Conservation (phyloP, 2,329 filamentous ascomycete species). For the Colletotrichum godetiae region DNA sequence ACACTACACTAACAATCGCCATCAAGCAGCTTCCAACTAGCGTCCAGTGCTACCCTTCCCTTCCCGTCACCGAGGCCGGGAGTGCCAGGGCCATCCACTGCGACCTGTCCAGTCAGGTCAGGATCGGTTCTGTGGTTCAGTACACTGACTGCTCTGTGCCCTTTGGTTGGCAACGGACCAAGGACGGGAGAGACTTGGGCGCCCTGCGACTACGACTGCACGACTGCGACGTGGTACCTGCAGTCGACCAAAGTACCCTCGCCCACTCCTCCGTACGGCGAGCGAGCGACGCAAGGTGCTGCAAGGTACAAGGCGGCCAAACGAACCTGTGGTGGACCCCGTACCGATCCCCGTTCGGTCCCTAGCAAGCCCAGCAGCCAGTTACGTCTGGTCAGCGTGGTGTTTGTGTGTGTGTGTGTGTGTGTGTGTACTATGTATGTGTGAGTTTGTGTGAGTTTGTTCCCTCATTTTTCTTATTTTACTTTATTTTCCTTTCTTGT, state of each 20-base stretch:
- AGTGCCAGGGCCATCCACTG: not conserved
- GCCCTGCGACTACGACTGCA: not conserved
- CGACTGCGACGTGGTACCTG: not conserved
- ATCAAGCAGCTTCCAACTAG: not conserved
- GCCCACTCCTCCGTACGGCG: not conserved
- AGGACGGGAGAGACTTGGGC: not conserved
- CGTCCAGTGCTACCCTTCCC: constrained; percentile 5
- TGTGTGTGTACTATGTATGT: not conserved
- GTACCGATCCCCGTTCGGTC: not conserved
- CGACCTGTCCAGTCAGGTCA: not conserved
- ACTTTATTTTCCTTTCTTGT: not conserved
- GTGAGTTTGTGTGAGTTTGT: not conserved
- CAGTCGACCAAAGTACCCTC: constrained; percentile 7
- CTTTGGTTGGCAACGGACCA: not conserved
- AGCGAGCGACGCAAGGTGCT: constrained; percentile 5
- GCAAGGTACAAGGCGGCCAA: constrained; percentile 24
- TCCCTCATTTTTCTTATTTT: not conserved
- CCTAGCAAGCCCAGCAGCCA: not conserved
- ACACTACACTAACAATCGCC: too few relatives aligned
- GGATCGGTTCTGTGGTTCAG: not conserved
- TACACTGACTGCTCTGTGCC: not conserved
- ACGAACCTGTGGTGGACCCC: constrained; percentile 27
- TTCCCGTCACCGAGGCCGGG: not conserved
- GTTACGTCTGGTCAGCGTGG: not conserved
- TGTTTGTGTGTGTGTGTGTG: not conserved